A percentile compares a stretch with the other conserved stretches of the same genome.
Conservation (phyloP, 306 rosid genomes). For the Alnus rubra region DNA sequence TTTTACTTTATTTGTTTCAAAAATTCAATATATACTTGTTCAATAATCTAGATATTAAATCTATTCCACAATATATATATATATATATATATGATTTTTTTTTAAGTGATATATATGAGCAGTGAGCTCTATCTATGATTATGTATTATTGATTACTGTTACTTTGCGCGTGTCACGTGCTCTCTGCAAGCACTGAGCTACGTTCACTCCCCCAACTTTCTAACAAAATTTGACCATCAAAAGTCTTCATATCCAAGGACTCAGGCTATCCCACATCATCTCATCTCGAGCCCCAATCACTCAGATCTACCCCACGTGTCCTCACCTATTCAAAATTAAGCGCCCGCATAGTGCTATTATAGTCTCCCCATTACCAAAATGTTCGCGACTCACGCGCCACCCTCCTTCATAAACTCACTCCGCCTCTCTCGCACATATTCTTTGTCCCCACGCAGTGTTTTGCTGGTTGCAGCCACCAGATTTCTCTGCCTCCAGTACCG, state of each 20-base stretch:
- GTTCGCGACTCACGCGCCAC: slow-evolving; percentile 39
- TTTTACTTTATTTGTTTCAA: no score
- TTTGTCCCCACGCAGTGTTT: slow-evolving; percentile 1
- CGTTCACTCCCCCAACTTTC: no score
- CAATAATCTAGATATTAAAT: no score
- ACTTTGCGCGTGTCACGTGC: no score
- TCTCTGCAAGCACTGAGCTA: no score
- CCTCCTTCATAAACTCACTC: slow-evolving; percentile 23
- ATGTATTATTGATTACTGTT: no score
- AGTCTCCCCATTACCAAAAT: slow-evolving; percentile 21
- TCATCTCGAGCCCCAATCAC: not conserved
- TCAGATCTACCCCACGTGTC: not conserved
- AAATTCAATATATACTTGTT: no score
- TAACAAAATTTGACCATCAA: no score
- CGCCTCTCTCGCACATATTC: slow-evolving; percentile 3
- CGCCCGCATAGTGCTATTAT: not conserved
- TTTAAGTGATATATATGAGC: no score
- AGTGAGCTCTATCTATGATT: no score
- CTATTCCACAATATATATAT: no score
- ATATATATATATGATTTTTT: no score
- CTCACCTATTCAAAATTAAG: not conserved
- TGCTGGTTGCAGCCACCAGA: slow-evolving; percentile 23
- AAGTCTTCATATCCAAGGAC: not conserved
- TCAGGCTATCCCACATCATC: not conserved
- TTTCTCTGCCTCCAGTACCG: slow-evolving; percentile 26